A percentile compares a stretch with the other conserved stretches of the same genome.
These are phyloP conservation scores for Hanseniaspora occidentalis DNA, from an alignment of 805 yeast genomes.

Conservation along the genomic window DNA sequence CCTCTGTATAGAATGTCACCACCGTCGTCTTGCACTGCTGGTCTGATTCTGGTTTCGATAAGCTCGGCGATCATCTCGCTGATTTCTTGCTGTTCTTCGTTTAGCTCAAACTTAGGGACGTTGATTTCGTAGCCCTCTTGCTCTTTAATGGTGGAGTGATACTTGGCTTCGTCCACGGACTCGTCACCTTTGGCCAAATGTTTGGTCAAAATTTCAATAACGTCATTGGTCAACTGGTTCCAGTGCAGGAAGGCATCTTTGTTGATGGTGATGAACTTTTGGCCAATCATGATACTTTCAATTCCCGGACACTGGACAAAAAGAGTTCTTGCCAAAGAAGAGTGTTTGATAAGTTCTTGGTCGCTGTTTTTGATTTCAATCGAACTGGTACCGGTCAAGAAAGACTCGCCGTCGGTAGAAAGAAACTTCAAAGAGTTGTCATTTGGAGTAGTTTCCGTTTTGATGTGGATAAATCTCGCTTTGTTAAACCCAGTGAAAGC, in stretches of 20 bases:
- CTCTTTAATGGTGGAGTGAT: background rate
- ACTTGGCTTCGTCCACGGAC: background rate
- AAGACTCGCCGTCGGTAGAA: conserved; percentile 23
- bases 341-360: conserved; percentile 26
- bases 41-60: conserved; percentile 88
- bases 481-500: no score
- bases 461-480: conserved; percentile 17
- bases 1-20: conserved; percentile 89
- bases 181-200: conserved; percentile 18
- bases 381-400: conserved; percentile 23
- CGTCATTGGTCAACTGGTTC: conserved; percentile 59
- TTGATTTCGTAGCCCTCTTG: background rate
- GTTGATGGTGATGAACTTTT: conserved; percentile 57
- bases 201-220: conserved; percentile 27
- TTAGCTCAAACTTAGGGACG: conserved; percentile 10
- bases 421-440: conserved; percentile 64
- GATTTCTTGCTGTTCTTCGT: conserved; percentile 66
- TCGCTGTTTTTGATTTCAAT: conserved; percentile 24
- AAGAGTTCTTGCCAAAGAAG: conserved; percentile 51
- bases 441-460: conserved; percentile 56
- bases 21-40: conserved; percentile 97
- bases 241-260: conserved; percentile 55
- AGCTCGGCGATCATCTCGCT: conserved; percentile 84
- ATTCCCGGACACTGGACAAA: conserved; percentile 40
- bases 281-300: conserved; percentile 61